phyloP scores from a whole-genome alignment of 2,329 filamentous ascomycete genomes.

The Calonectria pteridis region DNA sequence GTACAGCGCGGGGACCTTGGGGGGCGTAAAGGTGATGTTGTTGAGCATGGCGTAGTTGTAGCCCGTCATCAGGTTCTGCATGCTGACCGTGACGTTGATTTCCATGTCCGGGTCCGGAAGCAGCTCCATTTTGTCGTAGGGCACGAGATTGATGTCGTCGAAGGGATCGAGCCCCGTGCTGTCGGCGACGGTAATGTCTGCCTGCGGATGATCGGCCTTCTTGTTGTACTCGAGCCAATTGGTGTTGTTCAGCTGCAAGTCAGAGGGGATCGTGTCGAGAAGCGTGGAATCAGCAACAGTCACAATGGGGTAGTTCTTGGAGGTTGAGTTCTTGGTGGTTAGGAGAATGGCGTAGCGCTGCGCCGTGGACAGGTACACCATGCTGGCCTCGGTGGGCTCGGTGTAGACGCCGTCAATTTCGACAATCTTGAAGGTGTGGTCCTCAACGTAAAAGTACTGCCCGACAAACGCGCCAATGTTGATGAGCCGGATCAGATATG shows the following conservation, averaged over 20 bases:
- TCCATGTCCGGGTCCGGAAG: constrained; percentile 74
- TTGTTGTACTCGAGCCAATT: constrained; percentile 72
- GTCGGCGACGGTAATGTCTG: constrained; percentile 66
- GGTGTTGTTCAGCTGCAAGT: constrained; percentile 76
- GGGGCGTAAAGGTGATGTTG: constrained; percentile 79
- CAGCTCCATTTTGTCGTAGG: constrained; percentile 74
- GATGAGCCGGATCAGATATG: constrained; percentile 78
- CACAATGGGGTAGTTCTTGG: constrained; percentile 73
- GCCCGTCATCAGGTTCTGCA: constrained; percentile 69
- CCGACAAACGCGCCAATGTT: constrained; percentile 80
- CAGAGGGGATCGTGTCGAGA: constrained; percentile 76
- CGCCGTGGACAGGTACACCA: constrained; percentile 75
- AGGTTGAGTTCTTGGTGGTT: constrained; percentile 73
- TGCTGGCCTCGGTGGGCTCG: constrained; percentile 68
- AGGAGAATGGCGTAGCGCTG: constrained; percentile 76
- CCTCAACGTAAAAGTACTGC: constrained; percentile 76
- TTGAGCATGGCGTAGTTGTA: constrained; percentile 77
- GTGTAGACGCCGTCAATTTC: constrained; percentile 81
- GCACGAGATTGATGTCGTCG: constrained; percentile 80
- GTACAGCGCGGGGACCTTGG: constrained; percentile 85
- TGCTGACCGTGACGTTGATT: constrained; percentile 71
- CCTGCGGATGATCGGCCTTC: constrained; percentile 55
- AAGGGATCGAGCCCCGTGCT: constrained; percentile 68
- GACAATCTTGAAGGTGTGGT: constrained; percentile 75
- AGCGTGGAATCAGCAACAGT: constrained; percentile 58